Conservation (phyloP, 140 eudicot genomes). For the Stevia rebaudiana region DNA sequence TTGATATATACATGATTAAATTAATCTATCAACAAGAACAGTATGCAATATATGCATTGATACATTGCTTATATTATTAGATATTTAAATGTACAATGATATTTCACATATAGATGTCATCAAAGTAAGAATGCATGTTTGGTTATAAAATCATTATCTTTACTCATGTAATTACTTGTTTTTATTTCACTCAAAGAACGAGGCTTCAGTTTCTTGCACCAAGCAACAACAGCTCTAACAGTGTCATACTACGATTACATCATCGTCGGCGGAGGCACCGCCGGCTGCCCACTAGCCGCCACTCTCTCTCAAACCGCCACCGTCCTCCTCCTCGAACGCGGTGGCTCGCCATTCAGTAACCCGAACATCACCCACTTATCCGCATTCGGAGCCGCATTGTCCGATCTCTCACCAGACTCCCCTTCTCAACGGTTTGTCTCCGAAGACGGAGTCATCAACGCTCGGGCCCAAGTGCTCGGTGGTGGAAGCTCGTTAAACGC, state of each 20-base stretch:
- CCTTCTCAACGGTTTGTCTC: conserved; percentile 87
- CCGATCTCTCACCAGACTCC: conserved; percentile 59
- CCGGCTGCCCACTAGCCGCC: conserved; percentile 97
- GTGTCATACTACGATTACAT: conserved; percentile 77
- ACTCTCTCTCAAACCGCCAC: conserved; percentile 68
- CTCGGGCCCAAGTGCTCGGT: conserved; percentile 78
- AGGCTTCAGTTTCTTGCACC: conserved; percentile 54
- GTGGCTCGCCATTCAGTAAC: conserved; percentile 82
- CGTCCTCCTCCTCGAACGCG: conserved; percentile 94
- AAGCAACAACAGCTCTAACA: conserved; percentile 59
- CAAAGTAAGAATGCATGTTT: neutral
- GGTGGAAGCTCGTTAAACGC: conserved; percentile 83
- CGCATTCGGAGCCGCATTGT: conserved; percentile 59
- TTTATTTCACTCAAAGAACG: conserved; percentile 31
- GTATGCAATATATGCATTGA: too few relatives aligned
- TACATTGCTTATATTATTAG: too few relatives aligned
- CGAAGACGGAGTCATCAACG: conserved; percentile 77
- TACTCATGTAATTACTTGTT: neutral
- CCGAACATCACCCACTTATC: conserved; percentile 65
- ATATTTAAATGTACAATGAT: too few relatives aligned
- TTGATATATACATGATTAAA: too few relatives aligned
- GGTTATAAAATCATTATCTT: neutral
- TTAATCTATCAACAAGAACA: too few relatives aligned
- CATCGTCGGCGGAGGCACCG: conserved; percentile 86
- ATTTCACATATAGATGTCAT: neutral